phyloP scores from a whole-genome alignment of 345 rosid species.

The Linum trigynum region DNA sequence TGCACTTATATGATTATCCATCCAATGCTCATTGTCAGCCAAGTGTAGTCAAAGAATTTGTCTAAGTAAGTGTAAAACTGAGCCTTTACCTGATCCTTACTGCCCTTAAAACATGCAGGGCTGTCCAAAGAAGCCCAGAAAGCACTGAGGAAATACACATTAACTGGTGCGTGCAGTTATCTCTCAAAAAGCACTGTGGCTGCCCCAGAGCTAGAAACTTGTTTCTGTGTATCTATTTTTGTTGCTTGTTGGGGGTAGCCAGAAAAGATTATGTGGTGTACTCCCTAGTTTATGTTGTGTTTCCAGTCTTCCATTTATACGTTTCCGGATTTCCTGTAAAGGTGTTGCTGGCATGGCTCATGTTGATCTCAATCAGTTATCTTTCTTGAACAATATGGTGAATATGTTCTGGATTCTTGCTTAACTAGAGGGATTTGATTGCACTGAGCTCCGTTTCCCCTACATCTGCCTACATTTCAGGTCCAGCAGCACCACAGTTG shows the following conservation, averaged over 20 bases:
- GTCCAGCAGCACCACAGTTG: constrained; percentile 52
- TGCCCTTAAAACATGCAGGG: constrained; percentile 38
- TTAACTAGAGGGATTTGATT: background rate
- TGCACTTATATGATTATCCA: background rate
- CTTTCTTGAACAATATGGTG: background rate
- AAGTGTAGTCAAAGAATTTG: background rate
- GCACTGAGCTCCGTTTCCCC: background rate
- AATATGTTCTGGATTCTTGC: background rate
- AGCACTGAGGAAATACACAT: constrained; percentile 66
- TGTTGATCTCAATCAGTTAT: background rate
- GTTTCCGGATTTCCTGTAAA: no score
- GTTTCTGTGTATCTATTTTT: no score
- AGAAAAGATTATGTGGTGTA: no score
- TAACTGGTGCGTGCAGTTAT: constrained; percentile 37
- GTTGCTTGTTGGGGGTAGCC: no score
- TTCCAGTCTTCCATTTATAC: background rate
- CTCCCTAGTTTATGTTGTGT: background rate
- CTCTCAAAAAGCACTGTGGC: no score
- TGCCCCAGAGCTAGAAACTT: no score
- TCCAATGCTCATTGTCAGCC: constrained; percentile 4
- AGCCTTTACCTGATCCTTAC: background rate
- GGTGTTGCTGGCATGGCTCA: background rate
- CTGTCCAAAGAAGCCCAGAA: constrained; percentile 75
- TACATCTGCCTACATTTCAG: constrained; percentile 20
- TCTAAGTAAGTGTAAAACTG: background rate